Evolutionary conservation across 768 basidiomycete genomes (phyloP).

Genomic region (Ramaria sp.): DNA sequence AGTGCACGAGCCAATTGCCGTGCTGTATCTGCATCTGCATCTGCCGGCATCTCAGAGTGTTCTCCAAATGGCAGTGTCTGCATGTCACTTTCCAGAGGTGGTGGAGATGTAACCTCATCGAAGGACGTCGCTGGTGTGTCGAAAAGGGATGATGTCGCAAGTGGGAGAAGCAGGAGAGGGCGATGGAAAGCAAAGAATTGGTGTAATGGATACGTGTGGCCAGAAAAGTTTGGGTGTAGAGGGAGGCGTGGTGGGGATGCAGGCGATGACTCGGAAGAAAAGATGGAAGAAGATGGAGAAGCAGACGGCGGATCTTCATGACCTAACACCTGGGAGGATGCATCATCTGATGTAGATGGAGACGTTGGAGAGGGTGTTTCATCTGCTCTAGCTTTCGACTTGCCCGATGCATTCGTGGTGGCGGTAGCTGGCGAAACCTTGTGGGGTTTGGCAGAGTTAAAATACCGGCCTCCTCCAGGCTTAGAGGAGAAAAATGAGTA

Average conservation of each 20-base stretch:
- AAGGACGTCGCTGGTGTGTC: slow-evolving; percentile 20
- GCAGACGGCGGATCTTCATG: background rate
- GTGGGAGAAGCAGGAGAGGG: slow-evolving; percentile 59
- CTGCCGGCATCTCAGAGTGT: slow-evolving; percentile 40
- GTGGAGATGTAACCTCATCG: background rate
- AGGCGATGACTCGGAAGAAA: background rate
- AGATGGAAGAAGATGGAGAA: background rate
- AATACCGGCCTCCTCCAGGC: slow-evolving; percentile 62
- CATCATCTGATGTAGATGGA: background rate
- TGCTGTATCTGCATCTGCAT: slow-evolving; percentile 72
- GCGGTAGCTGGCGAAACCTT: slow-evolving; percentile 27
- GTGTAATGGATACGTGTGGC: slow-evolving; percentile 69
- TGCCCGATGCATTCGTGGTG: slow-evolving; percentile 10
- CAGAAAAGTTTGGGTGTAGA: slow-evolving; percentile 45
- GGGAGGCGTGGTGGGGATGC: slow-evolving; percentile 11
- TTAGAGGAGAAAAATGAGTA: slow-evolving; percentile 77
- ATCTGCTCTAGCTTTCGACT: slow-evolving; percentile 1
- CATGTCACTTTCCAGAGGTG: background rate
- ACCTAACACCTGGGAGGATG: background rate
- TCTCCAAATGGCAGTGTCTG: slow-evolving; percentile 17
- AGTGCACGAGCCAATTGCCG: slow-evolving; percentile 68
- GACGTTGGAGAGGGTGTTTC: background rate
- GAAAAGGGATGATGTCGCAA: slow-evolving; percentile 49
- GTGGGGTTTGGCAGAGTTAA: slow-evolving; percentile 62
- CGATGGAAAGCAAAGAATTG: slow-evolving; percentile 80